Conservation (phyloP, 176 grass and related monocot genomes). For the Thalia dealbata region DNA sequence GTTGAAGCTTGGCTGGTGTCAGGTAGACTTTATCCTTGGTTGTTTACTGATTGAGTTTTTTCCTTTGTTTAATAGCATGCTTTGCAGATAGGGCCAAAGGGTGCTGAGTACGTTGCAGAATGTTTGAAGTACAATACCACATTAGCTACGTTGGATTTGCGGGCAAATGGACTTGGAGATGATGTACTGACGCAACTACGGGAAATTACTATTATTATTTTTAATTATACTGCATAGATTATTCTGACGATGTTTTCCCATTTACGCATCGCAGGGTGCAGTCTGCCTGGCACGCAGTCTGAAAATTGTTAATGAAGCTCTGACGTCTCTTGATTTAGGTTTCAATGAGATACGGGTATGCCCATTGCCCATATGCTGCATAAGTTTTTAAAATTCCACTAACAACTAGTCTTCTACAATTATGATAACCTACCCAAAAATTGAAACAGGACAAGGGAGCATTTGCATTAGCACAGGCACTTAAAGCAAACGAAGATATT, state of each 20-base stretch:
- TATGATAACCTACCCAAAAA: not conserved
- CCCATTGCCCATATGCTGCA: not conserved
- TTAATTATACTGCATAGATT: not conserved
- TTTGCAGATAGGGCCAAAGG: constrained; percentile 72
- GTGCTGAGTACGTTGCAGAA: constrained; percentile 76
- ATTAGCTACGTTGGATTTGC: constrained; percentile 70
- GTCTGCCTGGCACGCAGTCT: constrained; percentile 79
- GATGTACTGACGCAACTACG: too few species aligned
- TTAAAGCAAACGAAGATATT: constrained; percentile 90
- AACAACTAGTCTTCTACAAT: constrained; percentile 5
- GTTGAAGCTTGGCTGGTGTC: constrained; percentile 96
- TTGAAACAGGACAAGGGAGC: constrained; percentile 68
- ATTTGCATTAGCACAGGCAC: constrained; percentile 84
- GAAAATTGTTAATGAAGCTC: constrained; percentile 92
- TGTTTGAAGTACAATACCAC: constrained; percentile 94
- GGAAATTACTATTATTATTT: too few species aligned
- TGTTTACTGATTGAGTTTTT: not conserved
- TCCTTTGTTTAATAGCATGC: not conserved
- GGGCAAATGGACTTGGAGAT: constrained; percentile 92
- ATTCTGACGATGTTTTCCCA: constrained; percentile 22
- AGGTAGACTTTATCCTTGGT: constrained; percentile 38
- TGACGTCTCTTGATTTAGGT: constrained; percentile 81
- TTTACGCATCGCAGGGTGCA: constrained; percentile 49
- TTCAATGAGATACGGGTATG: constrained; percentile 98
- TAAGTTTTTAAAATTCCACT: constrained; percentile 1